phyloP scores from a whole-genome alignment of 441 rosid species.

The Gossypium gossypioides region DNA sequence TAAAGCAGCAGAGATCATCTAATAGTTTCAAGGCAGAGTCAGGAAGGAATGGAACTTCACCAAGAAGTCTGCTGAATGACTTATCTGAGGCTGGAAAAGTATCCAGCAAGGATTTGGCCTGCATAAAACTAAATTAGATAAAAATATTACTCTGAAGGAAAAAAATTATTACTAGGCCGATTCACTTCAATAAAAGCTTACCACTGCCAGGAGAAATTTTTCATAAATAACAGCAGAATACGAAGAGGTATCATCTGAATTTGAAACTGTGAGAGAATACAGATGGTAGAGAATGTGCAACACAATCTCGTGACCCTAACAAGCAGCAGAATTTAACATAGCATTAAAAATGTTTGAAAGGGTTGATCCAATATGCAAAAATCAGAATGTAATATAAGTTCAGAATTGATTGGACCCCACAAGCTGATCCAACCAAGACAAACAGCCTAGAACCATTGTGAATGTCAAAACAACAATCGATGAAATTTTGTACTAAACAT shows the following conservation, averaged over 20 bases:
- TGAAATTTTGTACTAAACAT: neutral
- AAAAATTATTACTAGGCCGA: slow-evolving; percentile 11
- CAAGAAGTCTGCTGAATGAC: slow-evolving; percentile 87
- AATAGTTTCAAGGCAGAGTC: slow-evolving; percentile 67
- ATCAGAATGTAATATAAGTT: neutral
- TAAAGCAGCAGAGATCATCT: slow-evolving; percentile 68
- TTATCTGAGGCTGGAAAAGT: slow-evolving; percentile 91
- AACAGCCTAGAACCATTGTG: neutral
- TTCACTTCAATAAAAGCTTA: slow-evolving; percentile 28
- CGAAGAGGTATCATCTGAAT: slow-evolving; percentile 41
- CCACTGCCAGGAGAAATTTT: slow-evolving; percentile 78
- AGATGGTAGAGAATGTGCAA: slow-evolving; percentile 76
- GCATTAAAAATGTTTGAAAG: slow-evolving; percentile 6
- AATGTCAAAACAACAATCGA: neutral
- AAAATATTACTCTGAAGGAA: slow-evolving; percentile 19
- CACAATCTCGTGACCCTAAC: slow-evolving; percentile 92
- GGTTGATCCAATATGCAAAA: neutral
- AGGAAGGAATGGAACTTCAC: slow-evolving; percentile 86
- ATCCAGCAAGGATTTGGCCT: slow-evolving; percentile 83
- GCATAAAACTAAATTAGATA: slow-evolving; percentile 26
- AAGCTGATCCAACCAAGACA: neutral
- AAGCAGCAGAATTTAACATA: slow-evolving; percentile 19
- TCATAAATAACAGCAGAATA: slow-evolving; percentile 56
- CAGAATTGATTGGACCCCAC: neutral
- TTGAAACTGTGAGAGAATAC: slow-evolving; percentile 45